phyloP scores from a whole-genome alignment of 768 basidiomycete genomes.

The Boletus pseudopeckii region DNA sequence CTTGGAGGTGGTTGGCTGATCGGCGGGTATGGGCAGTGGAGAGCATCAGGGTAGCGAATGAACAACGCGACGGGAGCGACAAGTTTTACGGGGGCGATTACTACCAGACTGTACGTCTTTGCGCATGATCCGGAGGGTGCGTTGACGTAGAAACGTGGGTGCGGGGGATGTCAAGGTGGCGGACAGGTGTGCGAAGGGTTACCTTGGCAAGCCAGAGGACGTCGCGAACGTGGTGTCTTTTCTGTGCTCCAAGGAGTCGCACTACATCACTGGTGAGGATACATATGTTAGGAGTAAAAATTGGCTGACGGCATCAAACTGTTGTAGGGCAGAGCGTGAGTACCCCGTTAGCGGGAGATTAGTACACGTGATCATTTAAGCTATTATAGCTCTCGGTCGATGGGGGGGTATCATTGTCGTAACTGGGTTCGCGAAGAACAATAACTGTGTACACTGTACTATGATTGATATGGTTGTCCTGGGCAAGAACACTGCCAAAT shows the following conservation, averaged over 20 bases:
- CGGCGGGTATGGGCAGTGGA: neutral
- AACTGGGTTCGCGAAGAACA: slow-evolving; percentile 1
- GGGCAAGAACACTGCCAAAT: slow-evolving; percentile 3
- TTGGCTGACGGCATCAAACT: neutral
- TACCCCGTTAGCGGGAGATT: neutral
- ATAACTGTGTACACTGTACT: neutral
- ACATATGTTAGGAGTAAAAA: neutral
- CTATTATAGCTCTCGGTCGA: slow-evolving; percentile 4
- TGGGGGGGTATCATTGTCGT: slow-evolving; percentile 14
- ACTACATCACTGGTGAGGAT: slow-evolving; percentile 27
- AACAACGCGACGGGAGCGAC: neutral
- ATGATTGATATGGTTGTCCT: neutral
- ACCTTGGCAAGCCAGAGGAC: slow-evolving; percentile 15
- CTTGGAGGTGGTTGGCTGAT: neutral
- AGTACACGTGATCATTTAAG: slow-evolving; percentile 2
- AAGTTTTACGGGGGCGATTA: neutral
- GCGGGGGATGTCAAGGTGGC: neutral
- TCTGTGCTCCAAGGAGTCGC: slow-evolving; percentile 29
- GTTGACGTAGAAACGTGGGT: neutral
- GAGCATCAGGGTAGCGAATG: neutral
- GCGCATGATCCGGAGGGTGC: neutral
- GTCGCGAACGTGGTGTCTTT: slow-evolving; percentile 30
- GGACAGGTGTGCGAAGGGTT: slow-evolving; percentile 3
- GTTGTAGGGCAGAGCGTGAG: neutral
- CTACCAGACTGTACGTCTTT: slow-evolving; percentile 1